Percentiles rank a stretch among this genome's conserved stretches.
Conservation (phyloP, 2,329 filamentous ascomycete species). For the Fusarium goolgardi region DNA sequence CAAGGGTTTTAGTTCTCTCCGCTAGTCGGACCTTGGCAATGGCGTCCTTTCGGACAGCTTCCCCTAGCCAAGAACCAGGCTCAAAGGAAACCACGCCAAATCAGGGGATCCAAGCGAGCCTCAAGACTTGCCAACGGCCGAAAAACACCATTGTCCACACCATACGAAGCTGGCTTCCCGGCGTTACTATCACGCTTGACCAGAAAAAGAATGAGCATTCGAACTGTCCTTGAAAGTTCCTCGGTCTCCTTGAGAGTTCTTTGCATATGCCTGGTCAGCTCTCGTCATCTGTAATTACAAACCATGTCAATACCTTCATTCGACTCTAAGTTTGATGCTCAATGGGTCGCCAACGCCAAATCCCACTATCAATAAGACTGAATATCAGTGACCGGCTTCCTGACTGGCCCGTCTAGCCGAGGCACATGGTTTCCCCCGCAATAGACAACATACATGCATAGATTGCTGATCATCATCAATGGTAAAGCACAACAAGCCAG, state of each 20-base stretch:
- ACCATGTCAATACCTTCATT: neutral
- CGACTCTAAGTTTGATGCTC: constrained; percentile 3
- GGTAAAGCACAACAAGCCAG: neutral
- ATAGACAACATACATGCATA: neutral
- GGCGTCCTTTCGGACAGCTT: constrained; percentile 42
- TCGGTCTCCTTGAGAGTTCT: neutral
- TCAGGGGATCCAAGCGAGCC: constrained; percentile 33
- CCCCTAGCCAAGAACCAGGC: constrained; percentile 35
- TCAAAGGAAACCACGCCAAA: constrained; percentile 22
- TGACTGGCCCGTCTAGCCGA: constrained; percentile 6
- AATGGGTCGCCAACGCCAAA: constrained; percentile 5
- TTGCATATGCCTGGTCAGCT: neutral
- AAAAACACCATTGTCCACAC: constrained; percentile 19
- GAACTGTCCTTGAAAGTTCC: neutral
- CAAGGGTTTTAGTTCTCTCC: constrained; percentile 37
- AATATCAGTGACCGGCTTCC: constrained; percentile 10
- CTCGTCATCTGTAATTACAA: neutral
- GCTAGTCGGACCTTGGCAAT: constrained; percentile 34
- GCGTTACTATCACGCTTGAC: constrained; percentile 1
- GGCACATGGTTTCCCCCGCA: constrained; percentile 20
- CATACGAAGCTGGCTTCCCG: neutral
- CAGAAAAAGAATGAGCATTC: constrained; percentile 1
- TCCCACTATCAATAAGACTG: constrained; percentile 4
- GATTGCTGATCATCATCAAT: constrained; percentile 16
- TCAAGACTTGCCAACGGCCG: constrained; percentile 35